Percentiles rank a stretch among this genome's conserved stretches.
Conservation (phyloP, 2,329 filamentous ascomycete species). For the Dactylonectria estremocensis region DNA sequence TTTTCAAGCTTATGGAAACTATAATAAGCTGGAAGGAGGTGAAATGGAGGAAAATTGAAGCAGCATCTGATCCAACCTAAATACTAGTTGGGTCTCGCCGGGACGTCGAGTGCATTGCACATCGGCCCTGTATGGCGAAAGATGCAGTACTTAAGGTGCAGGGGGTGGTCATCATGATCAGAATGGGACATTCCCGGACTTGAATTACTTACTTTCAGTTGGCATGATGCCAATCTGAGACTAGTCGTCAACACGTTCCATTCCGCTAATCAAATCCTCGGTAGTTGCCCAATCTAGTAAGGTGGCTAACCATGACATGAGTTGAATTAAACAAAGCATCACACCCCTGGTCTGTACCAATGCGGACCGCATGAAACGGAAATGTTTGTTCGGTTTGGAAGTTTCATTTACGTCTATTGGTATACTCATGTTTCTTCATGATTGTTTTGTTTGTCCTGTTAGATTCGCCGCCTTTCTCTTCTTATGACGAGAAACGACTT, state of each 20-base stretch:
- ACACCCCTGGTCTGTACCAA: too few relatives aligned
- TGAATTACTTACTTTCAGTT: too few relatives aligned
- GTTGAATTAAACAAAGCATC: too few relatives aligned
- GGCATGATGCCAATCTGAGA: not conserved
- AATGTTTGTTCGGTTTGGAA: too few relatives aligned
- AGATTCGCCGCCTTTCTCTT: too few relatives aligned
- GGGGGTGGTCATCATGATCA: not conserved
- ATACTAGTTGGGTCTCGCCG: not conserved
- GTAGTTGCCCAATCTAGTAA: too few relatives aligned
- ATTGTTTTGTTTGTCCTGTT: accelerated
- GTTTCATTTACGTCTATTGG: too few relatives aligned
- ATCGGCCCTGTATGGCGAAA: not conserved
- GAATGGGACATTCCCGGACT: not conserved
- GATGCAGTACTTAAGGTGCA: not conserved
- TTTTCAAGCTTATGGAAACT: not conserved
- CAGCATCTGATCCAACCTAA: not conserved
- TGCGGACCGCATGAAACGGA: too few relatives aligned
- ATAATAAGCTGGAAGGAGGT: not conserved
- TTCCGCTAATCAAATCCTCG: too few relatives aligned
- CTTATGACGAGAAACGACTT: too few relatives aligned
- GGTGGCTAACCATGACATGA: too few relatives aligned
- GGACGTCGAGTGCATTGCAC: not conserved
- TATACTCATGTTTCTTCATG: too few relatives aligned
- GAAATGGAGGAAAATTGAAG: not conserved
- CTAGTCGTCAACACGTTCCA: not conserved